phyloP scores from a whole-genome alignment of 2,329 filamentous ascomycete genomes.

The Xylariaceae sp. region DNA sequence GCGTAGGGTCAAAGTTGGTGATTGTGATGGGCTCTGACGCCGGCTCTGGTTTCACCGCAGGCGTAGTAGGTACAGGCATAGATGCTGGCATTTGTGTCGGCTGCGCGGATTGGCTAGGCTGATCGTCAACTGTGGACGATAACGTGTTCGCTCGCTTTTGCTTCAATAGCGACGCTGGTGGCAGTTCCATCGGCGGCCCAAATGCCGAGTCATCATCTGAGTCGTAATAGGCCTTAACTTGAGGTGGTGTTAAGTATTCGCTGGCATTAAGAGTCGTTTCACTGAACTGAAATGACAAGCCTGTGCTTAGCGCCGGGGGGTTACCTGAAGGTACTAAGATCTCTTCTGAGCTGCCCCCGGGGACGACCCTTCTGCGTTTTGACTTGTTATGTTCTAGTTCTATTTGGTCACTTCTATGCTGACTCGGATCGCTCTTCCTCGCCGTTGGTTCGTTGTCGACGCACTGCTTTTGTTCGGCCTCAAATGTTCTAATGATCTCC shows the following conservation, averaged over 20 bases:
- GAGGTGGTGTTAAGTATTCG: not conserved
- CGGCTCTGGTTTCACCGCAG: not conserved
- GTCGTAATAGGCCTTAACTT: not conserved
- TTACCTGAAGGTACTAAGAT: not conserved
- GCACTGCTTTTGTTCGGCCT: conserved; percentile 3
- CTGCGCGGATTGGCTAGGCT: not conserved
- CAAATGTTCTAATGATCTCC: conserved; percentile 19
- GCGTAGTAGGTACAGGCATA: not conserved
- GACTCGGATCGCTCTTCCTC: not conserved
- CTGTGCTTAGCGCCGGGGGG: not conserved
- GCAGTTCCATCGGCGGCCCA: conserved; percentile 9
- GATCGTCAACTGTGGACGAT: not conserved
- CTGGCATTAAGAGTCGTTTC: not conserved
- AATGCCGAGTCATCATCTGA: conserved; percentile 6
- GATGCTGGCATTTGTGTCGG: not conserved
- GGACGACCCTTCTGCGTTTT: conserved; percentile 8
- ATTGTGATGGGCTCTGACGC: not conserved
- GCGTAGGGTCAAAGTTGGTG: not conserved
- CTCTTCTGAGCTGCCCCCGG: conserved; percentile 7
- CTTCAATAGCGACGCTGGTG: conserved; percentile 1
- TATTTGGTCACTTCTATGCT: not conserved
- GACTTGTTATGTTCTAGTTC: not conserved
- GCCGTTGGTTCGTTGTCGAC: not conserved
- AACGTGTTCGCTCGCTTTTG: conserved; percentile 4
- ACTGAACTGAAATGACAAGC: conserved; percentile 4